Conservation (phyloP, 345 rosid genomes). For the Pugionium cornutum region DNA sequence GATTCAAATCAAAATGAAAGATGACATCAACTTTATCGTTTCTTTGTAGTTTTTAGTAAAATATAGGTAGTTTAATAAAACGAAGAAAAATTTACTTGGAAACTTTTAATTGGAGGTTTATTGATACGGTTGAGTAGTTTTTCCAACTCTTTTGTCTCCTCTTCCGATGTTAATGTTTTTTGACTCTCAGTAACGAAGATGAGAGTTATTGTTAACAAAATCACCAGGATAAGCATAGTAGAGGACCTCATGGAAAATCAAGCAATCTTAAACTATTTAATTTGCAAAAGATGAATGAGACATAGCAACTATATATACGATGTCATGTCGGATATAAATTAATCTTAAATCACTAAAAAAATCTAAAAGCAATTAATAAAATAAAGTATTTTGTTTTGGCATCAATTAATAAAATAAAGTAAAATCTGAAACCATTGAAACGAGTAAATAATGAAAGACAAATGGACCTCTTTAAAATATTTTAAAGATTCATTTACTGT, state of each 20-base stretch:
- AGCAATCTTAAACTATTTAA: background rate
- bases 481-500: too few relatives aligned
- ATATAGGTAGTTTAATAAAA: background rate
- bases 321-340: background rate
- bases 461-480: too few relatives aligned
- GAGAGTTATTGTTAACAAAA: slow-evolving; percentile 11
- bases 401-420: too few relatives aligned
- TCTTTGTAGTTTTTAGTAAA: too few relatives aligned
- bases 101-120: slow-evolving; percentile 33
- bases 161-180: slow-evolving; percentile 11
- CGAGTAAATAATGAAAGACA: too few relatives aligned
- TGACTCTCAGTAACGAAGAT: slow-evolving; percentile 14
- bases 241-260: slow-evolving; percentile 16
- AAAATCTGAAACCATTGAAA: slow-evolving; percentile 4
- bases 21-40: too few relatives aligned
- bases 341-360: slow-evolving; percentile 1
- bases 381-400: too few relatives aligned
- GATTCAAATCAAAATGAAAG: too few relatives aligned
- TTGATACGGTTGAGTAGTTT: slow-evolving; percentile 27
- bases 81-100: background rate
- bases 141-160: slow-evolving; percentile 1
- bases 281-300: background rate
- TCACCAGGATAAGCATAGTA: background rate
- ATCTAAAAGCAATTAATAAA: too few relatives aligned
- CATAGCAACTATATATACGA: background rate